Conservation (phyloP, 2,329 filamentous ascomycete species). For the Periglandula ipomoeae region DNA sequence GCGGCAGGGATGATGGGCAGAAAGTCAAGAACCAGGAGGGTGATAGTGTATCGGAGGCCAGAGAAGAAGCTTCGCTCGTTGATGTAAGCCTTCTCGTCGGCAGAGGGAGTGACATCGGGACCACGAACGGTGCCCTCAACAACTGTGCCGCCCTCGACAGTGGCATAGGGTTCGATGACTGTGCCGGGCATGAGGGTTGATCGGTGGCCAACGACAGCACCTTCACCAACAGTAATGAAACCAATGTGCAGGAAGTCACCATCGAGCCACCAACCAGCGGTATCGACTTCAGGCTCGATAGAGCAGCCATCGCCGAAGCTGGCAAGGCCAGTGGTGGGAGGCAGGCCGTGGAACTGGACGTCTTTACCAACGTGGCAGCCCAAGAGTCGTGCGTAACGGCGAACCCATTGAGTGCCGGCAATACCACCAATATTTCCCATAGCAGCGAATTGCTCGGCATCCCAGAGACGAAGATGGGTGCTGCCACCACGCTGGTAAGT, state of each 20-base stretch:
- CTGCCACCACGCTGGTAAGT: conserved; percentile 11
- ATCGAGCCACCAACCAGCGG: conserved; percentile 15
- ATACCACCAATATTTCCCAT: conserved; percentile 7
- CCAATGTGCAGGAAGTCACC: conserved; percentile 14
- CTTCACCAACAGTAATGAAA: conserved; percentile 9
- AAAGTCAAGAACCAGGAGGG: conserved; percentile 10
- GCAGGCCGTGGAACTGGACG: conserved; percentile 12
- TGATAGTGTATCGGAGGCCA: conserved; percentile 8
- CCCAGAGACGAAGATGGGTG: conserved; percentile 13
- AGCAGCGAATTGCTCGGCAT: conserved; percentile 10
- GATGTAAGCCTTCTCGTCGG: conserved; percentile 1
- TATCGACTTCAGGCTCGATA: conserved; percentile 14
- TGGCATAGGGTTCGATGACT: conserved; percentile 11
- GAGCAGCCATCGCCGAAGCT: conserved; percentile 13
- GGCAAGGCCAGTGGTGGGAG: conserved; percentile 12
- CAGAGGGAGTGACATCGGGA: neutral
- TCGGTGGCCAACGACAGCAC: conserved; percentile 13
- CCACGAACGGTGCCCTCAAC: conserved; percentile 9
- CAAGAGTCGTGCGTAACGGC: conserved; percentile 11
- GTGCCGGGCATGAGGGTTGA: conserved; percentile 12
- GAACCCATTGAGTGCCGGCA: conserved; percentile 12
- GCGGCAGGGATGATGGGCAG: conserved; percentile 7
- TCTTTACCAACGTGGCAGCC: conserved; percentile 12
- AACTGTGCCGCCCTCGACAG: conserved; percentile 9
- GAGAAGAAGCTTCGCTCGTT: conserved; percentile 2